Base-by-base conservation (phyloP, 2,329 filamentous ascomycete species). In the Lasiodiplodia gonubiensis region DNA sequence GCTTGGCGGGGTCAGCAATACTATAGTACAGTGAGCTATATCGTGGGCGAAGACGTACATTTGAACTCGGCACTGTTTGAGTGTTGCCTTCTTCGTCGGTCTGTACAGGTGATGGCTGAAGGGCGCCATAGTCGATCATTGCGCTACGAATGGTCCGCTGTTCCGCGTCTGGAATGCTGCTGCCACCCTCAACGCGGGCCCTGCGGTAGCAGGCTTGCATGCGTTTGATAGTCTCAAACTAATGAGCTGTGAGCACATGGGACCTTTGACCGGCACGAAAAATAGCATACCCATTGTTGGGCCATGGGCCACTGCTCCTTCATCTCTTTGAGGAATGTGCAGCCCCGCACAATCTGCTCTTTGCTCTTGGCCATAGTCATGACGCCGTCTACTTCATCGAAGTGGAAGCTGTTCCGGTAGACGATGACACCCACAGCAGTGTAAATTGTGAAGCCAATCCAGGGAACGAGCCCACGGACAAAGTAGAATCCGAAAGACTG, bases 381-480 rank as follows among this genome's bases (percentile, higher is more conserved):
- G 11, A 51, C 25, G 11, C 59, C 59, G 30, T 79, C 76, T 0
- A 79, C 77, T 42, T 64, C 61, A 35, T 68, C 67, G 54, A 73
- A 75, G 1, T 78, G 77, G 30, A 79, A 79, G 61, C 79, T 77
- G 71, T 75, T 77, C 16, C 74, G 77, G 52, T 80, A 80, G 11
- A 80, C 70, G 74, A 80, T 78, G 8, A 79, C 77, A 11, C 78
- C 78, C 1, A 80, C 77, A 2, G 78, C 78, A 1, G 78, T 80
- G 67, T 80, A 80, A 10, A 79, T 79, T 64, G 78, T 80, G 68
- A 80, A 80, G 16, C 78, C 78, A 30, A 80, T 80, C 78, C 78
- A 80, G 1, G 78, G 78, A 1, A 80, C 78, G 10, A 80, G 68
- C 11, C 78, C 78, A 8, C 78, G 74, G 7, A 80, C 71, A 65